Evolutionary conservation across 1,284 basidiomycete genomes (phyloP), one percentile per base, ranked within the genome.

Genomic region (Anthracocystis panici-leucophaei): DNA sequence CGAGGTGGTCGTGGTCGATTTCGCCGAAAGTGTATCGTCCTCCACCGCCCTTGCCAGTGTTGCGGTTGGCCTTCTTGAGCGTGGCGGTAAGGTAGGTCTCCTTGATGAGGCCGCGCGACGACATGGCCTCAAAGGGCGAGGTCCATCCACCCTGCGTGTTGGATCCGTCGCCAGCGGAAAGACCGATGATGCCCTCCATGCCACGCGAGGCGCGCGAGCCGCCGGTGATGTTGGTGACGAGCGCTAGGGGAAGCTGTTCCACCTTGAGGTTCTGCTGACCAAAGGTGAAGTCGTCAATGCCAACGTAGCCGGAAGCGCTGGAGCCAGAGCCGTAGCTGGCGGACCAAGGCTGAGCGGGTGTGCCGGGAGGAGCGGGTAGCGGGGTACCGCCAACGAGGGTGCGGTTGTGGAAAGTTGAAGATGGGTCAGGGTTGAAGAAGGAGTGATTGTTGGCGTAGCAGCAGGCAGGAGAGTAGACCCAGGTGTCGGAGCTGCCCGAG

Each of bases 181-280:
- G 65, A 40, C 79, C 79, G 35, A 81, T 45, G 52, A 81, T 67
- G 35, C 77, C 79, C 29, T 81, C 72, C 79, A 81, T 81, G 41
- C 60, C 65, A 31, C 79, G 71, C 42, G 53, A 60, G 12, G 62
- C 71, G 23, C 79, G 72, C 44, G 68, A 74, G 57, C 71, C 75
- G 29, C 55, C 55, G 18, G 60, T 67, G 49, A 75, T 33, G 51
- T 45, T 54, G 63, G 79, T 81, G 57, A 53, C 31, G 25, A 81
- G 56, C 23, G 75, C 79, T 3, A 79, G 1, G 8, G 75, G 69
- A 3, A 75, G 59, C 21, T 64, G 41, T 21, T 58, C 33, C n/a
- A 79, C 65, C 38, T 57, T 49, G 56, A 79, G 63, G 27, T 20
- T 49, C 40, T 60, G 57, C 49, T 65, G 53, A 20, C 65, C 66